Conservation (phyloP, 225 moss, liverwort and hornwort genomes). For the Ulota crispa region DNA sequence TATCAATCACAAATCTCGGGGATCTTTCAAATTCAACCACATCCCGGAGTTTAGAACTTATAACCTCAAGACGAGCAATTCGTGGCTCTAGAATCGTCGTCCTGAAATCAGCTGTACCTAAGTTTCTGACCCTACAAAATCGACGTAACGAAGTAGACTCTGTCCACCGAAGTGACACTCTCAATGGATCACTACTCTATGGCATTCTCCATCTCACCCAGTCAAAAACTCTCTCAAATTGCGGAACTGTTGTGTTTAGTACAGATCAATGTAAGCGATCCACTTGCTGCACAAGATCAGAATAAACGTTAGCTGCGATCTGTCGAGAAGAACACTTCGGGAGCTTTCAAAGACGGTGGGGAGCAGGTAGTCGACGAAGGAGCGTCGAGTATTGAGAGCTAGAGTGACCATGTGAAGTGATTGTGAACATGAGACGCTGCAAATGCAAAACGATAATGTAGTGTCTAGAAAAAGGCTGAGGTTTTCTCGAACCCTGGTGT, state of each 20-base stretch:
- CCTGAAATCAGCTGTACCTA: background rate
- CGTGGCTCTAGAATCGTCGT: background rate
- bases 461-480: background rate
- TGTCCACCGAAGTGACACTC: background rate
- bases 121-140: background rate
- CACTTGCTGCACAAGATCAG: no score
- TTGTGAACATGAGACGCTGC: background rate
- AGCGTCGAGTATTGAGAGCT: background rate
- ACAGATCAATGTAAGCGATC: background rate
- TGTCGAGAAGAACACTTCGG: background rate
- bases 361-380: background rate
- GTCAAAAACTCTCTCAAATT: background rate
- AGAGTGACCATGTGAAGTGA: no score
- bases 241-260: background rate
- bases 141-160: no score
- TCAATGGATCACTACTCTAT: background rate
- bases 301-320: background rate
- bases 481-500: background rate
- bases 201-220: background rate
- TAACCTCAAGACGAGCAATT: no score
- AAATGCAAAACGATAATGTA: background rate
- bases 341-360: background rate
- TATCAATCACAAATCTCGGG: background rate
- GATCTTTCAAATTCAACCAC: no score
- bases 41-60: no score